phyloP scores from a whole-genome alignment of 2,329 filamentous ascomycete genomes.

The Talaromyces sp. region DNA sequence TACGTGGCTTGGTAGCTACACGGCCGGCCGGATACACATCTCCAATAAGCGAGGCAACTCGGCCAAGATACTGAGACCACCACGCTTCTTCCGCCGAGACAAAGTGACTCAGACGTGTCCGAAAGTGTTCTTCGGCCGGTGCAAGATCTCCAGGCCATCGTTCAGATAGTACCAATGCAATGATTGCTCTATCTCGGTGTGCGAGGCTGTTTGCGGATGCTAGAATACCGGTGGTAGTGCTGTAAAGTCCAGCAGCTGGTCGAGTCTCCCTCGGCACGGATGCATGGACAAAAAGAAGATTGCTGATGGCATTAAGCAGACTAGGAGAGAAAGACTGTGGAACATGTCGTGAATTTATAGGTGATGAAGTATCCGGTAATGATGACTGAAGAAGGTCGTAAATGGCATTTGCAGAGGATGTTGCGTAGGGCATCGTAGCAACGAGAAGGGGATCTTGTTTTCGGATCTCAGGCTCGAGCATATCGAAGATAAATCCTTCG shows the following conservation, averaged over 20 bases:
- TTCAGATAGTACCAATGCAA: constrained; percentile 69
- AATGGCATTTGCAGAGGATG: constrained; percentile 47
- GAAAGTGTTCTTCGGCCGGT: constrained; percentile 56
- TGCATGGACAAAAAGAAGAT: constrained; percentile 56
- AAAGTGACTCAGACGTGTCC: constrained; percentile 51
- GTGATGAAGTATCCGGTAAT: constrained; percentile 38
- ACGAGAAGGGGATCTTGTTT: constrained; percentile 64
- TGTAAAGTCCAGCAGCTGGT: constrained; percentile 67
- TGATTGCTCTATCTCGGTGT: constrained; percentile 66
- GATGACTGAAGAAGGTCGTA: constrained; percentile 47
- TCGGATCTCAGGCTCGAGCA: constrained; percentile 57
- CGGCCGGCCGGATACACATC: constrained; percentile 60
- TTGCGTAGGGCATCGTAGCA: constrained; percentile 55
- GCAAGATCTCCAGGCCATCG: constrained; percentile 68
- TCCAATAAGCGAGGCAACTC: constrained; percentile 56
- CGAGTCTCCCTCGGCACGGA: constrained; percentile 52
- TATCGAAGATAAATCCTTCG: constrained; percentile 76
- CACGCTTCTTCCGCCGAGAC: constrained; percentile 56
- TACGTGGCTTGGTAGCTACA: constrained; percentile 28
- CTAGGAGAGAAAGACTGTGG: constrained; percentile 44
- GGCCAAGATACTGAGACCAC: constrained; percentile 64
- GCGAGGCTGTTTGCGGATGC: constrained; percentile 68
- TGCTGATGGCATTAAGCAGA: constrained; percentile 56
- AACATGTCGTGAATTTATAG: constrained; percentile 24
- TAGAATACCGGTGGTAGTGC: constrained; percentile 65